These are phyloP conservation scores for Phytophthora tentaculata DNA, from an alignment of 352 stramenopile species.

Conservation along the genomic window DNA sequence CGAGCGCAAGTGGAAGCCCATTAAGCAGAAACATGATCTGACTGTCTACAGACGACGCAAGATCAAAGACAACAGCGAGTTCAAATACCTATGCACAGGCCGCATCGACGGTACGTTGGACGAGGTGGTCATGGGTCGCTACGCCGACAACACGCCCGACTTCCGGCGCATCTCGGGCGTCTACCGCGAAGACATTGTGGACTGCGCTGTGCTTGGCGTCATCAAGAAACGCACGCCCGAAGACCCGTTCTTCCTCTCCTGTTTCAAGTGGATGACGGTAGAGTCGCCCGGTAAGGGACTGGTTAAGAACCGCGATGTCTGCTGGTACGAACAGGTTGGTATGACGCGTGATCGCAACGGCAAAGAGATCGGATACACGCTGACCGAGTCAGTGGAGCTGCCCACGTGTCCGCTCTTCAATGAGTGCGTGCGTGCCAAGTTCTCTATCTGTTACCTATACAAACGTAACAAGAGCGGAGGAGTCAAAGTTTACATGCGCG, in stretches of 20 bases:
- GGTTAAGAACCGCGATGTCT: conserved; percentile 82
- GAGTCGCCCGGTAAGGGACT: conserved; percentile 70
- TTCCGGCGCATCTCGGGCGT: conserved; percentile 77
- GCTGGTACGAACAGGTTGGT: conserved; percentile 81
- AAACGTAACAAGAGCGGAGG: conserved; percentile 76
- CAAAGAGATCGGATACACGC: conserved; percentile 83
- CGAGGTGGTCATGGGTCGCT: conserved; percentile 77
- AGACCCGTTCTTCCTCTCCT: conserved; percentile 75
- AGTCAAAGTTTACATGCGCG: conserved; percentile 81
- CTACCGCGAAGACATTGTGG: conserved; percentile 78
- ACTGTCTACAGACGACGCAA: conserved; percentile 67
- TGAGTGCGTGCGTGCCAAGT: conserved; percentile 70
- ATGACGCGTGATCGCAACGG: conserved; percentile 70
- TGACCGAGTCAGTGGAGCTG: conserved; percentile 79
- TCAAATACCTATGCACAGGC: conserved; percentile 67
- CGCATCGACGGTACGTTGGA: conserved; percentile 74
- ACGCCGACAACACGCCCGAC: conserved; percentile 72
- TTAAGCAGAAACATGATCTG: conserved; percentile 69
- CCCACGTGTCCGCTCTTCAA: conserved; percentile 68
- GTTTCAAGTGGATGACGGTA: conserved; percentile 88
- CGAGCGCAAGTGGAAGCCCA: conserved; percentile 72
- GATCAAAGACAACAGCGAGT: conserved; percentile 53
- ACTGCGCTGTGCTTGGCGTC: conserved; percentile 75
- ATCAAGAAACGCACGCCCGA: conserved; percentile 53
- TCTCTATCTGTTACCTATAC: conserved; percentile 81